A percentile compares a stretch with the other conserved stretches of the same genome.
phyloP scores from a whole-genome alignment of 2,329 filamentous ascomycete genomes.

The Setomelanomma holmii region DNA sequence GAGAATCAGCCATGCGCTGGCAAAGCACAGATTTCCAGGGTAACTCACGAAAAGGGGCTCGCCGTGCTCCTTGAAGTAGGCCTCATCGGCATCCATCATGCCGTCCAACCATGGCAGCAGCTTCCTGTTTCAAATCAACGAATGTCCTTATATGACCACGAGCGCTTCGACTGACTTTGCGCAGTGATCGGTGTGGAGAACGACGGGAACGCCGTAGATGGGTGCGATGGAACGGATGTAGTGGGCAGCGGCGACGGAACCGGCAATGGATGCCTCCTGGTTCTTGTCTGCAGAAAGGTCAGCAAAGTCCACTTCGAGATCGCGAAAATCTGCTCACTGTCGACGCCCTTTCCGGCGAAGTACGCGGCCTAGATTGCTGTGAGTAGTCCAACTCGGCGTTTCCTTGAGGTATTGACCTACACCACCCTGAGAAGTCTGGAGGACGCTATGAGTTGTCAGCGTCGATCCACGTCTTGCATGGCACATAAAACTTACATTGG shows the following conservation, averaged over 20 bases:
- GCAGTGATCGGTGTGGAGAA: conserved; percentile 84
- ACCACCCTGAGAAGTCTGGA: conserved; percentile 86
- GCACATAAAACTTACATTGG: conserved; percentile 63
- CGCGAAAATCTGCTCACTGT: neutral
- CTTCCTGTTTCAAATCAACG: conserved; percentile 62
- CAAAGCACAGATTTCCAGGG: neutral
- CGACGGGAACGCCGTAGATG: conserved; percentile 77
- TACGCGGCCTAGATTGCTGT: conserved; percentile 63
- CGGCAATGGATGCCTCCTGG: conserved; percentile 88
- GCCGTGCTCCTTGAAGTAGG: conserved; percentile 90
- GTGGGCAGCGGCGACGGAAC: conserved; percentile 82
- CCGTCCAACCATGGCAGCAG: conserved; percentile 92
- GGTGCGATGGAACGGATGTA: conserved; percentile 85
- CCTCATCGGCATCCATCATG: conserved; percentile 78
- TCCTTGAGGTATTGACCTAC: conserved; percentile 16
- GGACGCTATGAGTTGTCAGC: conserved; percentile 58
- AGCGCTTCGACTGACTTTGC: conserved; percentile 65
- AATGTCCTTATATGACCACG: neutral
- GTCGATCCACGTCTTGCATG: neutral
- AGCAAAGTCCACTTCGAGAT: neutral
- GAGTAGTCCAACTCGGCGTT: neutral
- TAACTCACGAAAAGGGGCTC: conserved; percentile 22
- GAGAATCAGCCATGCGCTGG: neutral
- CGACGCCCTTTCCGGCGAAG: conserved; percentile 70
- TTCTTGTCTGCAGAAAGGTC: conserved; percentile 50